Base-by-base conservation (phyloP, 345 rosid species). In the Salix caprea region DNA sequence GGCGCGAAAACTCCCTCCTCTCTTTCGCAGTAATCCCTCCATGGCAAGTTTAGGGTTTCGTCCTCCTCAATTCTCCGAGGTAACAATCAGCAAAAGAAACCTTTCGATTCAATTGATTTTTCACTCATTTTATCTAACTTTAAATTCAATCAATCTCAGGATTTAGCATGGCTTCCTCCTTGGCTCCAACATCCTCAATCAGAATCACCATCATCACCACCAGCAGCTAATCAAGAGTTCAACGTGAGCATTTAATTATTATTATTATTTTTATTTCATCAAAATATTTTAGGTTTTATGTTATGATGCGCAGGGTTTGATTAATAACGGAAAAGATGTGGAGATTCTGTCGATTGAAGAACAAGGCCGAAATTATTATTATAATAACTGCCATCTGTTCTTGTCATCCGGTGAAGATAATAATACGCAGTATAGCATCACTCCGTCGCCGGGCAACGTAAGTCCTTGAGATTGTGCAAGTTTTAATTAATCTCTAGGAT, bases 41-140 rank as follows among this genome's bases (percentile, higher is more conserved):
- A 82, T 81, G 81, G 72, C 82, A 50, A 76, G 79, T 76, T 64
- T 79, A 81, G 90, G 88, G 80, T 86, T 90, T 81, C 94, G 88
- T 54, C 86, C 61, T 76, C 89, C 91, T 62, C 91, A 82, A 72
- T 87, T 88, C 79, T 86, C 90, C 54, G 90, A 88, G 87, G 92
- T 86, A 78, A 66, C 6, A 12, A 10, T 56, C 44, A 18, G 8
- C 30, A 19, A 23, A 62, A 21, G 12, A 23, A 7, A 21, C 21
- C 44, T 23, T 26, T 36, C 5, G 18, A 19, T 1, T 30, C 36
- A 9, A 16, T 54, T 30, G 6, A 0, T n/a, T 12, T 34, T 21
- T 39, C 52, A 16, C 19, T 74, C 73, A 15, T 10, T 44, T 44
- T 23, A 65, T 36, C 16, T 36, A 13, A 6, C n/a, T 2, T 19